Conservation (phyloP, 1,284 basidiomycete species). For the Veloporphyrellus conicus region DNA sequence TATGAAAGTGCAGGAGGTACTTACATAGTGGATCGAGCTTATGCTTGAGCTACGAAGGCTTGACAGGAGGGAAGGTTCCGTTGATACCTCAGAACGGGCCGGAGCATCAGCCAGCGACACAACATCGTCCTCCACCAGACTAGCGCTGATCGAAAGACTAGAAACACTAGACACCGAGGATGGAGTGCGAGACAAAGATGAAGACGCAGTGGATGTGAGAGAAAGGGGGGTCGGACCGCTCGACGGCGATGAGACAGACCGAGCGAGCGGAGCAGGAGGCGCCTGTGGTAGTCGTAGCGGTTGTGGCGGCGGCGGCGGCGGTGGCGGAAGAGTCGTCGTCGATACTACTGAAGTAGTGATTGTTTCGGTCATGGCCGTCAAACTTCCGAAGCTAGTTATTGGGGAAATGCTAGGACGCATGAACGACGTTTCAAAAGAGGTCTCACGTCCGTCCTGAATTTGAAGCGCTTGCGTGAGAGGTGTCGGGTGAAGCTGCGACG, state of each 20-base stretch:
- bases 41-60: conserved; percentile 24
- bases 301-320: neutral
- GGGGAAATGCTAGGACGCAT: conserved; percentile 48
- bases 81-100: conserved; percentile 35
- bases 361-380: conserved; percentile 37
- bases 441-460: conserved; percentile 54
- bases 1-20: conserved; percentile 25
- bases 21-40: conserved; percentile 32
- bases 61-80: conserved; percentile 55
- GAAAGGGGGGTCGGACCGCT: conserved; percentile 29
- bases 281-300: neutral
- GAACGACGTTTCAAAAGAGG: conserved; percentile 58
- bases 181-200: conserved; percentile 38
- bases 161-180: conserved; percentile 36
- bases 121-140: conserved; percentile 32
- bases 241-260: conserved; percentile 26
- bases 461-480: conserved; percentile 58
- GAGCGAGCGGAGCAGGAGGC: conserved; percentile 3
- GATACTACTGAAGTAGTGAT: conserved; percentile 29
- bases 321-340: conserved; percentile 1
- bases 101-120: conserved; percentile 28
- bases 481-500: conserved; percentile 61
- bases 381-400: conserved; percentile 32
- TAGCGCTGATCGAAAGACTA: conserved; percentile 35
- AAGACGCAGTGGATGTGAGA: conserved; percentile 29